Evolutionary conservation across 208 protist species (phyloP), one percentile per base, ranked within the genome.

Genomic region (Leishmania mexicana): DNA sequence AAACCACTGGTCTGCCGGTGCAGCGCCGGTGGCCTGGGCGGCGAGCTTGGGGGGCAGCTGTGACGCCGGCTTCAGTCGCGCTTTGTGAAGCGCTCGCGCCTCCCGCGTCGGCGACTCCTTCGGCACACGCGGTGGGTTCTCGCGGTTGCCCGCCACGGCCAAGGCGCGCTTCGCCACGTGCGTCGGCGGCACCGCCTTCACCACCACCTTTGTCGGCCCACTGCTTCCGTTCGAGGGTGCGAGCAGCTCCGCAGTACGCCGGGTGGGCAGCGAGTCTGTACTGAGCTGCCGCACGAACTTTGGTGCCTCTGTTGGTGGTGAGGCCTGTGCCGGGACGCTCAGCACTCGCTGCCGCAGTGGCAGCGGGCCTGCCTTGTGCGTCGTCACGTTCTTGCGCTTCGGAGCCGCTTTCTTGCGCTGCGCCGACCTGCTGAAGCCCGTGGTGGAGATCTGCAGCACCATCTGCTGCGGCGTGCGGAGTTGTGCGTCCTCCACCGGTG

Each of bases 401-500:
- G 76, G 24, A 3, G 51, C 76, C 6, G 60, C 76, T 21, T 80
- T 76, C 45, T 79, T 81, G 73, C 53, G 35, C 49, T 64, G 53
- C 38, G 64, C 72, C 8, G 78, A 73, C n/a, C 76, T 85, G 42
- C 75, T 42, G 60, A 85, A 82, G 49, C 73, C 83, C 15, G 38
- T 54, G 83, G 74, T 82, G 77, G 83, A 71, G 62, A 85, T 82
- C 31, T 82, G 79, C 62, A 85, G 62, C 38, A 82, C 64, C 78
- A 85, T 70, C 78, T 79, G 83, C 77, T 82, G 58, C 74, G 78
- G 73, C 51, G 49, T 42, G 65, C 64, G 79, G 31, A 60, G 78
- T 49, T 81, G 60, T 28, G 79, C 65, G 24, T 45, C 51, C 47
- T 51, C 72, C 38, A 15, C 62, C 49, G 57, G 51, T 53, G 28